Evolutionary conservation across 2,329 filamentous ascomycete species (phyloP), one percentile per base, ranked within the genome.

Genomic region (Neofusicoccum cordaticola): DNA sequence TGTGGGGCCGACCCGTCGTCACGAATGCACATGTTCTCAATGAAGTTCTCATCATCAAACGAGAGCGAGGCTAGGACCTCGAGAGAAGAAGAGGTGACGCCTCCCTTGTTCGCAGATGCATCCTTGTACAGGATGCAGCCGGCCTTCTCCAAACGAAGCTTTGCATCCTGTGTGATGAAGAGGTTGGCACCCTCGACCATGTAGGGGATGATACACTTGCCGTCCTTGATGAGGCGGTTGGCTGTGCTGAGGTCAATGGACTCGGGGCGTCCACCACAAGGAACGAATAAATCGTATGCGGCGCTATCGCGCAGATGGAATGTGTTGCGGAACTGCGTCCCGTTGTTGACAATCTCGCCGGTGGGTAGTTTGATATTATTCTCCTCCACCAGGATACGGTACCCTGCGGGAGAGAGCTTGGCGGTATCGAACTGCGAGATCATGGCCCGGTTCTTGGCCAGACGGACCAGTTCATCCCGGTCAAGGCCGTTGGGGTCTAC

Each of bases 81-180:
- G 37, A 98, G 88, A 0, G 95, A 98, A 0, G 95, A 98, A 0
- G 93, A 97, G 0, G 95, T 99, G 51, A 99, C 95, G 77, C 95
- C 95, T 69, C 95, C 95, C 84, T 99, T 99, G 86, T 99, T 99
- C 64, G 94, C 93, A 42, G 92, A 97, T 4, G 95, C 95, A 78
- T 99, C 95, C 82, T 99, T 99, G 88, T 93, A 97, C 45, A 99
- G 80, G 71, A 98, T 88, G 74, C 92, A 96, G 66, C 95, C 95
- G n/a, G 94, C 93, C 71, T 92, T 90, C 81, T 99, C 95, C 13
- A 99, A 87, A 27, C 93, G 91, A 63, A 98, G 85, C 83, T 98
- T 98, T 71, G 94, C 94, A 73, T 99, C 95, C 79, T 99, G 95
- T 0, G 95, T 97, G 80, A 99, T 96, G 86, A 99, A 99, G 63